These are phyloP conservation scores for Pichia cabralensis DNA, from an alignment of 805 yeast species.

Conservation along the genomic window DNA sequence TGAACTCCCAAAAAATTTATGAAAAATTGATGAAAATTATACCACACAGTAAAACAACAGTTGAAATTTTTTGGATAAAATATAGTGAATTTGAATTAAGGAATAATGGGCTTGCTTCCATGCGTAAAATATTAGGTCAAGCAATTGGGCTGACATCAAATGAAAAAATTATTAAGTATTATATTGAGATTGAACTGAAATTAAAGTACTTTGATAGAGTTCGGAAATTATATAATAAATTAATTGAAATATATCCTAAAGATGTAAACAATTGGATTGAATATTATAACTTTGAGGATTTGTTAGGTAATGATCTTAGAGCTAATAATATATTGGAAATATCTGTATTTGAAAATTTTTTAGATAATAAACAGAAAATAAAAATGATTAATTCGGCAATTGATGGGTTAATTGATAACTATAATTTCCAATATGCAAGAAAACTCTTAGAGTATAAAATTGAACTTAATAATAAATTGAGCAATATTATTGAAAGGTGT, in stretches of 20 bases:
- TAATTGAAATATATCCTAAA: slow-evolving; percentile 39
- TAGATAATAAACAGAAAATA: slow-evolving; percentile 12
- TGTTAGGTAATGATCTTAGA: slow-evolving; percentile 59
- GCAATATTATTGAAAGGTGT: slow-evolving; percentile 58
- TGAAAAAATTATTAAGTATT: slow-evolving; percentile 45
- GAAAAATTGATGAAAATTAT: slow-evolving; percentile 35
- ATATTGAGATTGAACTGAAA: slow-evolving; percentile 56
- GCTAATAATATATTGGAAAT: slow-evolving; percentile 52
- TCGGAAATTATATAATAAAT: slow-evolving; percentile 59
- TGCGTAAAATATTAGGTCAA: slow-evolving; percentile 63
- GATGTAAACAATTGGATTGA: slow-evolving; percentile 43
- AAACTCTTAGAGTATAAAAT: slow-evolving; percentile 3
- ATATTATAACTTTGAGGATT: slow-evolving; percentile 60
- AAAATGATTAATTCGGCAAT: slow-evolving; percentile 1
- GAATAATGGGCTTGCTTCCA: slow-evolving; percentile 36
- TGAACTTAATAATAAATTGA: slow-evolving; percentile 13
- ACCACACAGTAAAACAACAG: slow-evolving; percentile 54
- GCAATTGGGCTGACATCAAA: slow-evolving; percentile 63
- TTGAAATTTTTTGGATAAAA: slow-evolving; percentile 64
- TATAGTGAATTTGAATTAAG: slow-evolving; percentile 70
- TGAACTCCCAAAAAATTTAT: slow-evolving; percentile 42
- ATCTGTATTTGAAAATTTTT: slow-evolving; percentile 26
- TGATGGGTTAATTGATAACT: not conserved
- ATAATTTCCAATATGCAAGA: slow-evolving; percentile 5
- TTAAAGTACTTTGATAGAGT: slow-evolving; percentile 77